Evolutionary conservation across 163 green algal species (phyloP).

Genomic region (Scenedesmus sp.): DNA sequence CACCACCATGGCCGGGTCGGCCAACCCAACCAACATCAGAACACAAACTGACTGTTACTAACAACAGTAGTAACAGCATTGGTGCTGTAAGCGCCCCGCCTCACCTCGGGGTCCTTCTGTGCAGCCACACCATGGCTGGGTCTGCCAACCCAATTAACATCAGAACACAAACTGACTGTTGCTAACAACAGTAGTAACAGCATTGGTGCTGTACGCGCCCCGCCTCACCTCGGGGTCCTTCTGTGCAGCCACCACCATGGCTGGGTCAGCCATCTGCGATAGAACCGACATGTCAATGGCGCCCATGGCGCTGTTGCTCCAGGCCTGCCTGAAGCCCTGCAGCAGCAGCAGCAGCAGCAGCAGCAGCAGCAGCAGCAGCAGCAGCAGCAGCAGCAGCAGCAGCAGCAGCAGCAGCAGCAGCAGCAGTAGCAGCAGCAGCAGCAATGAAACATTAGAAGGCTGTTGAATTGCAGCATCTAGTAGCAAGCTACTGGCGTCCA

Average conservation of each 20-base stretch:
- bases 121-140: too few relatives aligned
- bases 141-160: too few relatives aligned
- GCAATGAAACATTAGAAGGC: neutral
- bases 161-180: too few relatives aligned
- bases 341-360: slow-evolving; percentile 16
- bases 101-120: slow-evolving; percentile 43
- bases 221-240: slow-evolving; percentile 56
- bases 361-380: neutral
- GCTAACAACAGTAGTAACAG: neutral
- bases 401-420: slow-evolving; percentile 24
- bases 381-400: slow-evolving; percentile 6
- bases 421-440: neutral
- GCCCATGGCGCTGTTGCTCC: slow-evolving; percentile 52
- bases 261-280: slow-evolving; percentile 49
- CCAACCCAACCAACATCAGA: too few relatives aligned
- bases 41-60: neutral
- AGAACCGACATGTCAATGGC: slow-evolving; percentile 58
- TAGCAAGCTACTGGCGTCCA: neutral
- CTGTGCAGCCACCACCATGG: slow-evolving; percentile 56
- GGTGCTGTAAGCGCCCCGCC: neutral
- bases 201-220: neutral
- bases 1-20: too few relatives aligned
- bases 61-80: neutral
- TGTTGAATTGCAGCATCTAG: neutral
- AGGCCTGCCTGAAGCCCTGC: slow-evolving; percentile 57